Evolutionary conservation across 768 basidiomycete species (phyloP), one percentile per base, ranked within the genome.

Genomic region (Pulveroboletus sp.): DNA sequence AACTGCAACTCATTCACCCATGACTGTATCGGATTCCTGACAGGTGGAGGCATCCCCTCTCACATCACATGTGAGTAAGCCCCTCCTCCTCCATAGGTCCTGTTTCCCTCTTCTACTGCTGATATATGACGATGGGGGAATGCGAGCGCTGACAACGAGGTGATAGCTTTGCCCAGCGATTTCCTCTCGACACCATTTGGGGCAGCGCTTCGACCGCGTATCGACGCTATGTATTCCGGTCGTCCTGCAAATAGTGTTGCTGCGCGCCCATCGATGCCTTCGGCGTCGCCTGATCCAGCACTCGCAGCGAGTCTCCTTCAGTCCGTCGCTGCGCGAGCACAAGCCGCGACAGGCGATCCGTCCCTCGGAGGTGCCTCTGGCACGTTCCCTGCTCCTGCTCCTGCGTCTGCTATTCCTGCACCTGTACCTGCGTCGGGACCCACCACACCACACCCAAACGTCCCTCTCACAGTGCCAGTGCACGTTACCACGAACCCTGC

Each of bases 1-100:
- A 96, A 96, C 60, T 96, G 93, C 68, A 97, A 97, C 66, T 87
- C 89, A 2, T 97, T 97, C 57, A 93, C 92, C 3, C 90, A 86
- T 51, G 92, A 95, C 56, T 83, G 83, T 50, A 71, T 92, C 31
- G 92, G 87, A 3, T 93, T 96, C 62, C 69, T 97, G 42, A 95
- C 90, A 0, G 92, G 93, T 27, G 76, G 76, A 4, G 81, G 81
- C 14, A 89, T 96, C 47, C 93, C 93, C 4, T 56, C 75, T 3
- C 92, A 82, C 68, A 89, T 97, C 55, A 88, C 80, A 70, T 86
- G 93, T 85, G 56, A 47, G 40, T 45, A 26, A 15, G 6, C 18
- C 18, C 26, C 18, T 6, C 11, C 8, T 7, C 5, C 18, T 2
- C 11, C 21, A 21, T 21, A 21, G 14, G 6, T 2, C 28, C 2